Evolutionary conservation across 805 yeast genomes (phyloP), one percentile per base, ranked within the genome.

Genomic region (Suhomyces tanzawaensis): DNA sequence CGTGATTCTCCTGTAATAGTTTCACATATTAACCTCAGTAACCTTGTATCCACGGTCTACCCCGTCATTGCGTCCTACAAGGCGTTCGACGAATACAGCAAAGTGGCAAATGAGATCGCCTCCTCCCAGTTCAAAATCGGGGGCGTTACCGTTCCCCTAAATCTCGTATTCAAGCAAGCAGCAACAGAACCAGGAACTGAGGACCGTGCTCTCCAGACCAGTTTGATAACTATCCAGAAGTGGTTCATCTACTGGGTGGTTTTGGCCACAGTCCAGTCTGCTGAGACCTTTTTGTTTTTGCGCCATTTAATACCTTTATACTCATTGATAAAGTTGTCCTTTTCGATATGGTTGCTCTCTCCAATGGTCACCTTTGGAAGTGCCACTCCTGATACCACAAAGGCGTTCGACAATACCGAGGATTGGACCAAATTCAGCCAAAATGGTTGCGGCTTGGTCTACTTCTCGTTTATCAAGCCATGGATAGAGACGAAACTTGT

Each of bases 221-320:
- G 53, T 36, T 49, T 62, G 37, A 42, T 60, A 25, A 25, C 53
- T 4, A 46, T 64, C 29, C 66, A 69, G 45, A 64, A 72, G 58
- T 69, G 72, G 73, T 51, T 62, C 19, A 55, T 65, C 19, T 66
- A 84, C 59, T 87, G 95, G 95, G 66, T 82, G 9, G 79, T 83
- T 1, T 58, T 72, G 37, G 72, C 81, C 6, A 55, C 70, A 29
- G 48, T 66, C 7, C 58, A 62, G 1, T 47, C 62, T 9, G 75
- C 72, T 40, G 64, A 72, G 30, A 53, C 64, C 22, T 46, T 76
- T 14, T 58, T 72, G 7, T 64, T 76, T 15, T 36, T 85, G n/a
- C 51, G 70, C 28, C 52, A 60, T 22, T 45, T 72, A 26, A 42
- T 82, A 13, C 91, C 93, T 2, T 72, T 84, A 33, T 77, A 72